Conservation (phyloP, 768 basidiomycete species). For the Kwoniella botswanensis region DNA sequence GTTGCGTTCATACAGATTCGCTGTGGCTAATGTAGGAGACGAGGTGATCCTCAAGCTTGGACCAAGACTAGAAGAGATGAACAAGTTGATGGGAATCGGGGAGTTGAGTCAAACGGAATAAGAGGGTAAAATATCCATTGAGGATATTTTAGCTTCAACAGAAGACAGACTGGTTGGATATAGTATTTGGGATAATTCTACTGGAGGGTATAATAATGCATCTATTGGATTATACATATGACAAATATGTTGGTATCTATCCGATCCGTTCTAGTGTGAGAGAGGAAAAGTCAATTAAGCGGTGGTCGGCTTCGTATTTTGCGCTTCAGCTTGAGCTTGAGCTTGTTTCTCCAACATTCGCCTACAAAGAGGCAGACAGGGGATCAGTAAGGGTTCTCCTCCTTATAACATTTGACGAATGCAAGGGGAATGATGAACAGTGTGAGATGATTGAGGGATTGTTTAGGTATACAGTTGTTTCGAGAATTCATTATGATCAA, state of each 20-base stretch:
- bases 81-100: slow-evolving; percentile 45
- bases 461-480: too few relatives aligned
- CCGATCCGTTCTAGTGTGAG: slow-evolving; percentile 4
- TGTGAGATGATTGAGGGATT: too few relatives aligned
- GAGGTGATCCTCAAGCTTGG: slow-evolving; percentile 57
- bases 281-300: neutral
- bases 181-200: slow-evolving; percentile 1
- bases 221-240: neutral
- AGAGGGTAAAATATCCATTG: neutral
- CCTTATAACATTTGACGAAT: neutral
- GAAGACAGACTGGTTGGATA: neutral
- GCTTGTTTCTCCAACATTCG: slow-evolving; percentile 45
- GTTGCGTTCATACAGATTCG: slow-evolving; percentile 63
- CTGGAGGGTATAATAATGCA: slow-evolving; percentile 11
- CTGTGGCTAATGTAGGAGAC: slow-evolving; percentile 79
- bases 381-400: neutral
- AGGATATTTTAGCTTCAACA: neutral
- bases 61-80: slow-evolving; percentile 47
- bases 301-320: neutral
- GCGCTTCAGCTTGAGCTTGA: slow-evolving; percentile 3
- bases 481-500: too few relatives aligned
- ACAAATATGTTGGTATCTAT: neutral
- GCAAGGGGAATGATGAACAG: neutral
- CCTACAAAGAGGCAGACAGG: slow-evolving; percentile 16
- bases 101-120: slow-evolving; percentile 1